Conservation (phyloP, 345 rosid species). For the Limnanthes douglasii region DNA sequence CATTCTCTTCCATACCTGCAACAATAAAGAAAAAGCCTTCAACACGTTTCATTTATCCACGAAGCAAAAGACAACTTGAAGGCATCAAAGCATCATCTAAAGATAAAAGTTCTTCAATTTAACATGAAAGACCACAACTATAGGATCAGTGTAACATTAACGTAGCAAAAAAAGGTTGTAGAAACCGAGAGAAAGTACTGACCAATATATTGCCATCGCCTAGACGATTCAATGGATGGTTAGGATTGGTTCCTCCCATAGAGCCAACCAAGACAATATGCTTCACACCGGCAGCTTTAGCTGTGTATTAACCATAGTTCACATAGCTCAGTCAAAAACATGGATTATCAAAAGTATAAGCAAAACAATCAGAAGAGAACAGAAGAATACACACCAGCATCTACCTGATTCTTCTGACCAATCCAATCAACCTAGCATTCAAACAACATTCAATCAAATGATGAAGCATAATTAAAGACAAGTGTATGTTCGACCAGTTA, state of each 20-base stretch:
- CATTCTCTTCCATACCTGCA: slow-evolving; percentile 81
- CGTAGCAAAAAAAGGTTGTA: neutral
- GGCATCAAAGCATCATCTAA: too few relatives aligned
- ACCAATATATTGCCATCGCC: slow-evolving; percentile 85
- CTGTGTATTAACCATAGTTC: slow-evolving; percentile 19
- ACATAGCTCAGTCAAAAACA: neutral
- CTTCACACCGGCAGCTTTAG: slow-evolving; percentile 74
- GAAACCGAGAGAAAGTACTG: slow-evolving; percentile 4
- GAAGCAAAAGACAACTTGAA: too few relatives aligned
- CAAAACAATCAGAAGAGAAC: slow-evolving; percentile 1
- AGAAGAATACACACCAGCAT: slow-evolving; percentile 37
- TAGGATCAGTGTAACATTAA: slow-evolving; percentile 7
- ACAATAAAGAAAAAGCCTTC: neutral
- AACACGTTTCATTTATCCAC: too few relatives aligned
- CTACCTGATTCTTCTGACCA: slow-evolving; percentile 86
- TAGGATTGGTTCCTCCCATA: slow-evolving; percentile 72
- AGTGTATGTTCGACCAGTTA: too few relatives aligned
- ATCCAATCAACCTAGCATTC: slow-evolving; percentile 65
- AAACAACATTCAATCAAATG: slow-evolving; percentile 5
- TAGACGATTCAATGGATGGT: slow-evolving; percentile 63
- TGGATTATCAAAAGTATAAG: neutral
- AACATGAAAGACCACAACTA: too few relatives aligned
- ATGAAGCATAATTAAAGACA: neutral
- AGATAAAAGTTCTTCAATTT: too few relatives aligned
- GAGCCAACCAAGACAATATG: slow-evolving; percentile 84